Evolutionary conservation across 345 rosid genomes (phyloP), one percentile per base, ranked within the genome.

Genomic region (Noccaea caerulescens): DNA sequence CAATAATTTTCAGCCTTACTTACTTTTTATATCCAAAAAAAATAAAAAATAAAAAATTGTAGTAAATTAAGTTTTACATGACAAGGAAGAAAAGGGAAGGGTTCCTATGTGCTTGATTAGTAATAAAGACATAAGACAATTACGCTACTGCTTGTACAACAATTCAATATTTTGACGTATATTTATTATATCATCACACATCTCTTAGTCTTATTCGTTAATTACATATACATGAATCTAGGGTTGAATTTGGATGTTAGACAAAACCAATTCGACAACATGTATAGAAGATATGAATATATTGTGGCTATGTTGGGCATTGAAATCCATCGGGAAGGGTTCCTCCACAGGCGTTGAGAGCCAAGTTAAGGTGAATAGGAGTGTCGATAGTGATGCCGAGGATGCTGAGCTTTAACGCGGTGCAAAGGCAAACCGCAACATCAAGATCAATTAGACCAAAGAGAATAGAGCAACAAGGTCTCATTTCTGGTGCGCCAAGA

Each of bases 381-480:
- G 66, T 76, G 55, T 76, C 6, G 16, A 70, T 37, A 12, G 1
- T 76, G 56, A 76, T 76, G 36, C 76, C 76, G 7, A 69, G 76
- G 18, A 70, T 42, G 27, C 79, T 76, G 3, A 77, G 63, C 68
- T 66, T 77, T 50, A 77, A 68, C 0, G 72, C 58, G 2, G 69
- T 49, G 16, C 80, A 77, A 46, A 71, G 44, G 58, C 80, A 77
- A 43, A 66, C 1, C 2, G 52, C 76, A 23, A 53, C 67, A 47
- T 77, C 76, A 3, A 77, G 72, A 65, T 71, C 76, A 18, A 45
- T 27, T 52, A 65, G 69, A 44, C 76, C 80, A 0, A 58, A 43
- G 38, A 77, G 62, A 25, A 77, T 45, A 65, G 76, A 71, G 72
- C 76, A 77, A 71, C 76, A 77, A 32, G 72, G 72, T 43, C 65